phyloP scores from a whole-genome alignment of 106 monocot species.

The Dendrobium chrysotoxum region DNA sequence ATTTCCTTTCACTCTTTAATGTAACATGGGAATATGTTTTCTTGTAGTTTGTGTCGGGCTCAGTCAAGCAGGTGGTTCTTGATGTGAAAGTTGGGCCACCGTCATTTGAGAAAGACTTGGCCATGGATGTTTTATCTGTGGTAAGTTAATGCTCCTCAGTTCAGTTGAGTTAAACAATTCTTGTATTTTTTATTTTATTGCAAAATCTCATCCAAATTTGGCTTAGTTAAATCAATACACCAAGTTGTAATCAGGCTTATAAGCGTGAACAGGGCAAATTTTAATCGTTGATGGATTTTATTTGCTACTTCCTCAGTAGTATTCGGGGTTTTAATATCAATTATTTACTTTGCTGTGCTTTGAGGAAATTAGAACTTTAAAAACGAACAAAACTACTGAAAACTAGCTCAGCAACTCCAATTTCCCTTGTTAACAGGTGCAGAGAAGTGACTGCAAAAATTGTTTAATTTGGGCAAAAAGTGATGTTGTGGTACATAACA shows the following conservation, averaged over 20 bases:
- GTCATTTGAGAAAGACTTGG: slow-evolving; percentile 69
- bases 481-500: slow-evolving; percentile 26
- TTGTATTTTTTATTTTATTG: not conserved
- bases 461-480: slow-evolving; percentile 61
- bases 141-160: slow-evolving; percentile 35
- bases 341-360: not conserved
- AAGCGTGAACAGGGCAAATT: not conserved
- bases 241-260: not conserved
- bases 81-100: slow-evolving; percentile 97
- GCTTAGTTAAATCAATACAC: not conserved
- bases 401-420: not conserved
- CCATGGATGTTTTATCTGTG: slow-evolving; percentile 55
- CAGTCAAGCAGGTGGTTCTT: slow-evolving; percentile 81
- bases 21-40: slow-evolving; percentile 1
- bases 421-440: slow-evolving; percentile 24
- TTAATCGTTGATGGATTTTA: not conserved
- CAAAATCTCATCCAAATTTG: not conserved
- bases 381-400: not conserved
- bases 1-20: not conserved
- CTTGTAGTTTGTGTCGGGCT: slow-evolving; percentile 65
- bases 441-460: slow-evolving; percentile 37
- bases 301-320: not conserved
- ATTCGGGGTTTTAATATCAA: not conserved
- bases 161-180: not conserved
- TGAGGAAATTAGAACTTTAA: not conserved